These are phyloP conservation scores for Castanospermum australe DNA, from an alignment of 306 rosid species.

Conservation along the genomic window DNA sequence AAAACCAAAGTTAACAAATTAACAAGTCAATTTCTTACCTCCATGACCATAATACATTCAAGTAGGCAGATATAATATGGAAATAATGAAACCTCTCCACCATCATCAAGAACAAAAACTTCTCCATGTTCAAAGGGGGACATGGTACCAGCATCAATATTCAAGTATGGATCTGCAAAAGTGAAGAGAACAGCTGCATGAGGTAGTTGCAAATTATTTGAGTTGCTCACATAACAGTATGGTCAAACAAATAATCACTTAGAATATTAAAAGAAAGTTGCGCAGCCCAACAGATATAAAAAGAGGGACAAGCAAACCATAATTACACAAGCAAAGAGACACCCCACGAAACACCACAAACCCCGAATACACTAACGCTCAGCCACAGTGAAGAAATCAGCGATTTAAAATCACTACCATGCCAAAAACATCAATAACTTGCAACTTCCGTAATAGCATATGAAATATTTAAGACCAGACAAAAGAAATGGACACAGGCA, in stretches of 20 bases:
- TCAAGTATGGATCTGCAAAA: slow-evolving; percentile 88
- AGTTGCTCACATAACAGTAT: not conserved
- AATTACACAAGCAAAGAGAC: not conserved
- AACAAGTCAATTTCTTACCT: not conserved
- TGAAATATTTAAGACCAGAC: no score
- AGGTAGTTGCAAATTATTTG: not conserved
- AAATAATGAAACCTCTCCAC: slow-evolving; percentile 75
- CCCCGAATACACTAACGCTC: not conserved
- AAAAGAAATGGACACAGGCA: not conserved
- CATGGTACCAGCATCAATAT: slow-evolving; percentile 99
- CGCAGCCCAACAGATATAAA: not conserved
- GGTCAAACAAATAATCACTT: not conserved
- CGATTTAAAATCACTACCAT: not conserved
- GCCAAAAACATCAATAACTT: not conserved
- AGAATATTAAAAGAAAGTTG: not conserved
- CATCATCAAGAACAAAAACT: slow-evolving; percentile 98
- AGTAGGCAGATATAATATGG: not conserved
- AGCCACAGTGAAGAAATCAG: not conserved
- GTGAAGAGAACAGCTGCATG: not conserved
- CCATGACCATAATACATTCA: slow-evolving; percentile 4
- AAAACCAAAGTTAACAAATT: not conserved
- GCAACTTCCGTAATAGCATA: not conserved
- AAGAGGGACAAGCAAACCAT: not conserved
- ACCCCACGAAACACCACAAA: not conserved
- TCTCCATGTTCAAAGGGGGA: slow-evolving; percentile 99